Conservation (phyloP, 225 moss, liverwort and hornwort genomes). For the Sphagnum tenellum region DNA sequence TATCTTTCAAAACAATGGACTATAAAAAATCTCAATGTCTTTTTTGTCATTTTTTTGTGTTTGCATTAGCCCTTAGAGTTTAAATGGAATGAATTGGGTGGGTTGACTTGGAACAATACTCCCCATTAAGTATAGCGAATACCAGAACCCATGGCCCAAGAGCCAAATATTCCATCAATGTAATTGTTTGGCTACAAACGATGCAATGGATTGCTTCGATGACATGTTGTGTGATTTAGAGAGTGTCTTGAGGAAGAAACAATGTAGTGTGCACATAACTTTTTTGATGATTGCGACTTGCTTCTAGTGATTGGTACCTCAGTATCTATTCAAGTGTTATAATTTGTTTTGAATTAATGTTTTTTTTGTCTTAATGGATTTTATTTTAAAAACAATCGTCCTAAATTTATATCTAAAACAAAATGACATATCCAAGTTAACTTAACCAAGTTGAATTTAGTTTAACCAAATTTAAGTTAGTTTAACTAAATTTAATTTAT, state of each 20-base stretch:
- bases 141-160: slow-evolving; percentile 39
- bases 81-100: background rate
- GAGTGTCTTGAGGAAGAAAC: slow-evolving; percentile 41
- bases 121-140: slow-evolving; percentile 45
- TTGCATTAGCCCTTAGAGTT: background rate
- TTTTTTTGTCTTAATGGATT: no score
- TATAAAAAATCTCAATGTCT: no score
- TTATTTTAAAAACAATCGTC: no score
- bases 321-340: slow-evolving; percentile 73
- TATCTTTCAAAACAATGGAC: no score
- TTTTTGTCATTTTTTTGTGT: background rate
- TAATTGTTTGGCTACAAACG: slow-evolving; percentile 62
- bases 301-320: slow-evolving; percentile 86
- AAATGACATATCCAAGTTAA: no score
- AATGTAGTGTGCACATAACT: slow-evolving; percentile 34
- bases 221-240: slow-evolving; percentile 93
- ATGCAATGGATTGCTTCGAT: slow-evolving; percentile 79
- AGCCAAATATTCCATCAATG: slow-evolving; percentile 61
- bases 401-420: no score
- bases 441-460: no score
- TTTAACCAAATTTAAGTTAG: no score
- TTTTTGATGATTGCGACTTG: slow-evolving; percentile 62
- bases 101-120: no score
- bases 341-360: no score
- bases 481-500: no score